phyloP scores from a whole-genome alignment of 306 rosid species.

The Nissolia schottii region DNA sequence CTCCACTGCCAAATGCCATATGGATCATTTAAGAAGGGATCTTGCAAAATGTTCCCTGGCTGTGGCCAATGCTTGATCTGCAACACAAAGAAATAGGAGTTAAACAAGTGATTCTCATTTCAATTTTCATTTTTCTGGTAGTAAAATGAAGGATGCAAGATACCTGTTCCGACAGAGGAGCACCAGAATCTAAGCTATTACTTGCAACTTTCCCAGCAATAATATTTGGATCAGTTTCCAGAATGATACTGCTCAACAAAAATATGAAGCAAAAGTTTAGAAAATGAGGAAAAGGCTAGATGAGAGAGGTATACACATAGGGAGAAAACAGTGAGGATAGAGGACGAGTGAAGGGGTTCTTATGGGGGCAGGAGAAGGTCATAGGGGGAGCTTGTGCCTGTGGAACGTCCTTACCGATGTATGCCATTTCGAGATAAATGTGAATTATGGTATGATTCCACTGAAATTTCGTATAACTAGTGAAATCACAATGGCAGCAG shows the following conservation, averaged over 20 bases:
- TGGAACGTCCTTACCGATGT: no score
- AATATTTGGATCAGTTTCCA: constrained; percentile 85
- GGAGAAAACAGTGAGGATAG: no score
- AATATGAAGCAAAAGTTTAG: constrained; percentile 15
- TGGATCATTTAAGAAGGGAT: constrained; percentile 75
- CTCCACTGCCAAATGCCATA: constrained; percentile 20
- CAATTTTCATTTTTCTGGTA: neutral
- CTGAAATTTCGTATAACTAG: neutral
- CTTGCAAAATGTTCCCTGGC: constrained; percentile 91
- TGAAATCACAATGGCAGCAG: constrained; percentile 8
- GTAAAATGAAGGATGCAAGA: constrained; percentile 2
- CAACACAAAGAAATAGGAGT: constrained; percentile 20
- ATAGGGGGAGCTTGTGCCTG: no score
- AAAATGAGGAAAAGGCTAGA: constrained; percentile 12
- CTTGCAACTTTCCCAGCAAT: constrained; percentile 95
- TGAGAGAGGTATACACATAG: no score
- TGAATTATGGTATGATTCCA: neutral
- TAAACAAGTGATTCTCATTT: neutral
- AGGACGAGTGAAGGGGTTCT: no score
- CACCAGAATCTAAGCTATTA: constrained; percentile 71
- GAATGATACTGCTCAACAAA: constrained; percentile 77
- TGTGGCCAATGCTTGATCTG: constrained; percentile 97
- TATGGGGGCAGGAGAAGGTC: no score
- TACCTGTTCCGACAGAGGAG: constrained; percentile 98
- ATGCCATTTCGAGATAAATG: no score